These are phyloP conservation scores for Cylindrotheca fusiformis DNA, from an alignment of 108 stramenopile species.

Conservation along the genomic window DNA sequence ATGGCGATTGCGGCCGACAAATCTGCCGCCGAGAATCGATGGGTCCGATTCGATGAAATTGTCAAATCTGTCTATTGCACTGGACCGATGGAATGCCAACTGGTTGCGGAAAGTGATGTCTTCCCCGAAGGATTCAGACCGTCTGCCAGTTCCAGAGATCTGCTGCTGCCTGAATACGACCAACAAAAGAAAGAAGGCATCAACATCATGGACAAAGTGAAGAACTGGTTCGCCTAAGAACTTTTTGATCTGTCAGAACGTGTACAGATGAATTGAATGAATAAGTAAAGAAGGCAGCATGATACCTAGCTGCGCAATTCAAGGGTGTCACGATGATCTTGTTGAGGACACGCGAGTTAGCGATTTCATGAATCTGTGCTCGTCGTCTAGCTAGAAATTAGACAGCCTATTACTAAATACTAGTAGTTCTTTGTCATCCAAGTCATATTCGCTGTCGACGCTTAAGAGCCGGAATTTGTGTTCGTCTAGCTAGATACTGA, in stretches of 20 bases:
- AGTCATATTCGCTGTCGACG: neutral
- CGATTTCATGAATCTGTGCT: too few species aligned
- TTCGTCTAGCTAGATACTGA: too few species aligned
- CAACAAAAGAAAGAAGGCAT: slow-evolving; percentile 21
- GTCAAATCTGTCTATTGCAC: slow-evolving; percentile 70
- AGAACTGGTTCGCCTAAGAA: slow-evolving; percentile 23
- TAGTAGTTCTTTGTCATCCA: neutral
- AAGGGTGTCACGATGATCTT: too few species aligned
- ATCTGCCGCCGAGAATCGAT: slow-evolving; percentile 82
- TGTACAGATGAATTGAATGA: too few species aligned
- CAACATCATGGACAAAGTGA: slow-evolving; percentile 6
- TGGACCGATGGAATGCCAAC: slow-evolving; percentile 56
- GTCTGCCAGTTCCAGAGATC: slow-evolving; percentile 38
- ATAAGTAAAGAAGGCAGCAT: too few species aligned
- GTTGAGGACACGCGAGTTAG: too few species aligned
- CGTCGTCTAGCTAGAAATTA: too few species aligned
- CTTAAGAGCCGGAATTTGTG: too few species aligned
- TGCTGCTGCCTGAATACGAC: slow-evolving; percentile 66
- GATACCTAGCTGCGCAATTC: too few species aligned
- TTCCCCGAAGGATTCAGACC: slow-evolving; percentile 82
- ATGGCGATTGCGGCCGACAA: slow-evolving; percentile 94
- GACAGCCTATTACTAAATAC: too few species aligned
- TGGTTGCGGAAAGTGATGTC: slow-evolving; percentile 53
- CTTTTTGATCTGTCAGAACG: too few species aligned
- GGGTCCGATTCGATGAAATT: slow-evolving; percentile 87